These are phyloP conservation scores for Tolypocladium tropicale DNA, from an alignment of 2,329 filamentous ascomycete genomes.

Conservation along the genomic window DNA sequence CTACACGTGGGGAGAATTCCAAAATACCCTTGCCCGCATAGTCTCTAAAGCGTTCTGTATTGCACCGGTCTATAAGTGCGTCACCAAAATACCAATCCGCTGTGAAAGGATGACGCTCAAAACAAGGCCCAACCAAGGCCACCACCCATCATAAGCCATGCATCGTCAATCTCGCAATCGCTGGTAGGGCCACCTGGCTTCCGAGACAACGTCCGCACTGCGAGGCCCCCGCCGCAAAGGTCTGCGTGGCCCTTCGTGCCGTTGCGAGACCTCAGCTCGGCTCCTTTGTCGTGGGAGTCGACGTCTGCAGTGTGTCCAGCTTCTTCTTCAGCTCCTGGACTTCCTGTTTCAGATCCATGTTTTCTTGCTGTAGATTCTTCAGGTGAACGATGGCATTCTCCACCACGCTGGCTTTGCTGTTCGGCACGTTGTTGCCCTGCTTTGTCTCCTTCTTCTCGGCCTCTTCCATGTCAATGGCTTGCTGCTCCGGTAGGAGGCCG, in stretches of 20 bases:
- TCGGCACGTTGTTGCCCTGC: conserved; percentile 45
- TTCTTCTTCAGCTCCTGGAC: conserved; percentile 27
- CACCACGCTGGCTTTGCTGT: conserved; percentile 95
- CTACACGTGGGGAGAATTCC: background rate
- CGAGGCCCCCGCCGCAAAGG: background rate
- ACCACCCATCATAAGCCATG: background rate
- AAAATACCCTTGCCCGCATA: background rate
- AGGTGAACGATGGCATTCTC: conserved; percentile 96
- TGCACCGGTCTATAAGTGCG: background rate
- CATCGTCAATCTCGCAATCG: background rate
- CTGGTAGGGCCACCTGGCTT: too few species aligned
- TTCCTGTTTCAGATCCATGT: conserved; percentile 56
- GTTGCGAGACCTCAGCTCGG: background rate
- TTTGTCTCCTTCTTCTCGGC: conserved; percentile 38
- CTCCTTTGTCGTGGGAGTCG: background rate
- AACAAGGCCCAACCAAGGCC: background rate
- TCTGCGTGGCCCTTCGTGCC: background rate
- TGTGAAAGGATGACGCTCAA: background rate
- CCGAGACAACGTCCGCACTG: background rate
- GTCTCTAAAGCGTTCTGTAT: background rate
- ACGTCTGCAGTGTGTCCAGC: conserved; percentile 16
- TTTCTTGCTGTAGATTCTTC: conserved; percentile 68
- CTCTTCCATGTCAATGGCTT: conserved; percentile 29
- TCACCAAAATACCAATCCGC: background rate
- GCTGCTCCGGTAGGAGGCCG: conserved; percentile 59